These are phyloP conservation scores for Calonectria multiphialidica DNA, from an alignment of 2,329 filamentous ascomycete species.

Conservation along the genomic window DNA sequence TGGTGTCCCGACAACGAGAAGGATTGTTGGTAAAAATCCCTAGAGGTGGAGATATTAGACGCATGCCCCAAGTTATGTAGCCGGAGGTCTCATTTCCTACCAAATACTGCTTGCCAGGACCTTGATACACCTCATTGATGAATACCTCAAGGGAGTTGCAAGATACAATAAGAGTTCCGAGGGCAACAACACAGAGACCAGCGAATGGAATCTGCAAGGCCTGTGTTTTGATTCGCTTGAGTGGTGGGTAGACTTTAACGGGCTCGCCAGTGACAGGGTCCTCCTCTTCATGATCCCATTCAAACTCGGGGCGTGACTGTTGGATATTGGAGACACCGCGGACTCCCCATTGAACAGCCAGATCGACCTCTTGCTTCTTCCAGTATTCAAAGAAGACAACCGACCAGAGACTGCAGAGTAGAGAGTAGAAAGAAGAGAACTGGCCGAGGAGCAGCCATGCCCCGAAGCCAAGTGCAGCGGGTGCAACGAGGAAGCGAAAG, in stretches of 20 bases:
- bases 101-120: conserved; percentile 86
- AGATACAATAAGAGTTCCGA: conserved; percentile 85
- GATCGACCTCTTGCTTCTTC: conserved; percentile 92
- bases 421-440: conserved; percentile 85
- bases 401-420: conserved; percentile 86
- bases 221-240: conserved; percentile 82
- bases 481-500: conserved; percentile 86
- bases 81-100: conserved; percentile 59
- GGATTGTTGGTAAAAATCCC: conserved; percentile 89
- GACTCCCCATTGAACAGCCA: conserved; percentile 90
- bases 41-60: conserved; percentile 49
- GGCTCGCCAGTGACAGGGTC: conserved; percentile 88
- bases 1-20: conserved; percentile 86
- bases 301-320: conserved; percentile 80
- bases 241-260: conserved; percentile 79
- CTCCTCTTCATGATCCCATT: conserved; percentile 79
- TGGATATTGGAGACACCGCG: conserved; percentile 87
- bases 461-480: conserved; percentile 80
- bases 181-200: conserved; percentile 74
- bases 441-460: conserved; percentile 87
- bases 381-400: conserved; percentile 94
- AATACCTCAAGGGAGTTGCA: conserved; percentile 97
- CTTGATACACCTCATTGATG: conserved; percentile 92
- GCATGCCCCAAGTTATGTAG: neutral
- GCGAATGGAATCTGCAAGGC: conserved; percentile 89